Evolutionary conservation across 257 asterid genomes (phyloP).

Genomic region (Verbena officinalis): DNA sequence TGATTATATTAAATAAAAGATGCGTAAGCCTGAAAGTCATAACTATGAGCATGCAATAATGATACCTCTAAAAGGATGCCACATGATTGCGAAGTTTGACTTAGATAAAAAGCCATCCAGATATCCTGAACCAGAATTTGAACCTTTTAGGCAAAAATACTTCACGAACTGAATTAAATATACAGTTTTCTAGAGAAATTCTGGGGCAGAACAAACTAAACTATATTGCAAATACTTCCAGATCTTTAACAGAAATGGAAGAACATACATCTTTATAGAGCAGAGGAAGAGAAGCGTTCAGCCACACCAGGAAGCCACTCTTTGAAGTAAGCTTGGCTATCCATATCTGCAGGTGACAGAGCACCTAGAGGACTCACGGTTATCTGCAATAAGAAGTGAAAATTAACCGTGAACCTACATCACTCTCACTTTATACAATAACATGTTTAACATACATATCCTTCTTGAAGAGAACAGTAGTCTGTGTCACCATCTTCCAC

Average conservation of each 20-base stretch:
- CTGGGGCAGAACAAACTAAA: constrained; percentile 4
- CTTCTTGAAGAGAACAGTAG: constrained; percentile 61
- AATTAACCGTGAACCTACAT: constrained; percentile 18
- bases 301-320: constrained; percentile 59
- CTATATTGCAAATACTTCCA: not conserved
- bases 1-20: constrained; percentile 1
- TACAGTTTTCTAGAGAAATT: not conserved
- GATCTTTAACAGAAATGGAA: constrained; percentile 14
- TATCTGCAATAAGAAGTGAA: constrained; percentile 53
- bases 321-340: constrained; percentile 52
- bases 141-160: not conserved
- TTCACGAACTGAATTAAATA: constrained; percentile 3
- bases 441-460: constrained; percentile 63
- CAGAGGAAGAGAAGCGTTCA: constrained; percentile 46
- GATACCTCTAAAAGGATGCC: constrained; percentile 20
- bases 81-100: constrained; percentile 9
- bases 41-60: constrained; percentile 4
- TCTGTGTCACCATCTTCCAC: constrained; percentile 64
- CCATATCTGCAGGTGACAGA: constrained; percentile 61
- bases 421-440: constrained; percentile 15
- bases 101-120: constrained; percentile 12
- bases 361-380: constrained; percentile 81
- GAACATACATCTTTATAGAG: constrained; percentile 47
- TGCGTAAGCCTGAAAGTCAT: constrained; percentile 14
- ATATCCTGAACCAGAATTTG: constrained; percentile 10